Evolutionary conservation across 2,329 filamentous ascomycete genomes (phyloP).

Genomic region (Diaporthe amygdali): DNA sequence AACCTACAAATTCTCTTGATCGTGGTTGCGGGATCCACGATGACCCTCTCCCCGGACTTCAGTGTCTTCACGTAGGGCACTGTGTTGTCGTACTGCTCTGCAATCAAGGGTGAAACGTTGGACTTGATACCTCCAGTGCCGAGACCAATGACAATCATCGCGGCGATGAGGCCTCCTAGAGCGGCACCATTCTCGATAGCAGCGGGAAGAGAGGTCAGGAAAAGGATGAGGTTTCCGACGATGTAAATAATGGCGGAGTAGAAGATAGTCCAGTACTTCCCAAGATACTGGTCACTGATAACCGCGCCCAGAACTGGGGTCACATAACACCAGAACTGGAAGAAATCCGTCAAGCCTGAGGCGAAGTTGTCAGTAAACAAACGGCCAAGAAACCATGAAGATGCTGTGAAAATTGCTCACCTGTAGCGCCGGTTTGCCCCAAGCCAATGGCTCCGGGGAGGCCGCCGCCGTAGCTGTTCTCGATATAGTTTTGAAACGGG

Average conservation of each 20-base stretch:
- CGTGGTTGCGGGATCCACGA: constrained; percentile 71
- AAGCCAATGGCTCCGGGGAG: constrained; percentile 22
- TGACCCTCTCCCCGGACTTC: constrained; percentile 60
- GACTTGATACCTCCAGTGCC: constrained; percentile 62
- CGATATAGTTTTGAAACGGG: constrained; percentile 25
- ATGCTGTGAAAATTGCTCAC: background rate
- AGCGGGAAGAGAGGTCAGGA: constrained; percentile 23
- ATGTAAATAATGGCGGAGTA: constrained; percentile 23
- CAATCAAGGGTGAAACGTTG: constrained; percentile 64
- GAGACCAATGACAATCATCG: constrained; percentile 24
- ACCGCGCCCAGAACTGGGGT: constrained; percentile 25
- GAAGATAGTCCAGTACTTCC: constrained; percentile 26
- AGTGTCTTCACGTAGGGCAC: constrained; percentile 50
- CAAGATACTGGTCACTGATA: constrained; percentile 22
- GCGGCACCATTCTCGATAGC: constrained; percentile 26
- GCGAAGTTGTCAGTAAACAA: background rate
- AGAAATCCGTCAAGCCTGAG: constrained; percentile 22
- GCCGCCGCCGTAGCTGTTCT: constrained; percentile 1
- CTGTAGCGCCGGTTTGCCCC: constrained; percentile 18
- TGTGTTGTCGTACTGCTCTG: constrained; percentile 68
- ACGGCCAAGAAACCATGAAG: background rate
- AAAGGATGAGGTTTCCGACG: constrained; percentile 21
- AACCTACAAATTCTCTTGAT: constrained; percentile 31
- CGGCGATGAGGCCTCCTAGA: constrained; percentile 21
- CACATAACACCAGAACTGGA: constrained; percentile 27